Conservation (phyloP, 225 moss, liverwort and hornwort species). For the Marchantia polymorpha region DNA sequence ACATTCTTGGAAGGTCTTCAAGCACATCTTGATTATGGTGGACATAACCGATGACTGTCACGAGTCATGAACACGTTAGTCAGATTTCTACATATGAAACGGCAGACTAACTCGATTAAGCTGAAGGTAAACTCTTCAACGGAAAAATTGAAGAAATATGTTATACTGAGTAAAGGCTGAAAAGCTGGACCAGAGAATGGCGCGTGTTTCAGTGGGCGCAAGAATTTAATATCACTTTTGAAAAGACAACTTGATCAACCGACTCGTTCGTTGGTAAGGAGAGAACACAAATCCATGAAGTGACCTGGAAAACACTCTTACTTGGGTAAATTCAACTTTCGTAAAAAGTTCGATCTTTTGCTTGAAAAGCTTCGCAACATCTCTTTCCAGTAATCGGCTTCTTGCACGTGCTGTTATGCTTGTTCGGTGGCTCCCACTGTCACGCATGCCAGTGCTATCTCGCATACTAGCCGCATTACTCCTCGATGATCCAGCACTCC, state of each 20-base stretch:
- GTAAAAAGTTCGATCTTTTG: slow-evolving; percentile 75
- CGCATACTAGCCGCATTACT: slow-evolving; percentile 47
- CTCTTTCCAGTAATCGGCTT: slow-evolving; percentile 60
- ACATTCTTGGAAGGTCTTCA: slow-evolving; percentile 86
- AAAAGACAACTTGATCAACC: no score
- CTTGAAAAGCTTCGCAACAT: slow-evolving; percentile 79
- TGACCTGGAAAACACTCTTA: slow-evolving; percentile 14
- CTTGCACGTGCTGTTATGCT: slow-evolving; percentile 49
- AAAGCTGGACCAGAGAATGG: no score
- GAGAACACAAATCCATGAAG: background rate
- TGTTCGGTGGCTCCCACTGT: slow-evolving; percentile 42
- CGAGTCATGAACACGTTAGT: background rate
- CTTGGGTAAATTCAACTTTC: slow-evolving; percentile 88
- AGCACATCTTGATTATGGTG: slow-evolving; percentile 69
- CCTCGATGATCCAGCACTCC: slow-evolving; percentile 62
- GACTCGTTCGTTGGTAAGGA: no score
- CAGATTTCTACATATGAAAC: background rate
- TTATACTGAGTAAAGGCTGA: no score
- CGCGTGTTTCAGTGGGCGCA: no score
- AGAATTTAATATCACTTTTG: no score
- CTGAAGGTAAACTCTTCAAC: no score
- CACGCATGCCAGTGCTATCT: slow-evolving; percentile 42
- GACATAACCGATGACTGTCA: slow-evolving; percentile 76
- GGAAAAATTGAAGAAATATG: no score
- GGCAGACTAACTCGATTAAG: background rate